Base-by-base conservation (phyloP, 768 basidiomycete genomes). In the Kwoniella sp. region DNA sequence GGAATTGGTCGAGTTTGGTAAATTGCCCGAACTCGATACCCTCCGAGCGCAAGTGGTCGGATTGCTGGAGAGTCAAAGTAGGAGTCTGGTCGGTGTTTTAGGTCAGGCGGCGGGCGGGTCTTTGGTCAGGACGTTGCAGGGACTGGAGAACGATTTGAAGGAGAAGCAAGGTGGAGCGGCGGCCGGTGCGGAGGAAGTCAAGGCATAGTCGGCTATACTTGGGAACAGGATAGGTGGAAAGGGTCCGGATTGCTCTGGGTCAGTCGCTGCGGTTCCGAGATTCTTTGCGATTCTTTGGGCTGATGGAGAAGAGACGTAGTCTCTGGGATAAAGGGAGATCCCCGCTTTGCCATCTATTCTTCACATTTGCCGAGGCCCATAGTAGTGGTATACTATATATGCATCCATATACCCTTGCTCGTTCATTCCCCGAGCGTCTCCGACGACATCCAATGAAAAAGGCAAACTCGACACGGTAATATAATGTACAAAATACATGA, bases 31-130 rank as follows among this genome's bases (percentile, higher is more conserved):
- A 50, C 80, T 95, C 73, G 89, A 90, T 41, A 88, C 86, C 1
- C 80, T 96, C 66, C 82, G 89, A 58, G 88, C 88, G 20, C 92
- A 95, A 80, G 85, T 97, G 61, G 89, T 94, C 15, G 93, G 93
- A 8, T 67, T 96, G 81, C 78, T 97, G 66, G 88, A 88, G 63
- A 84, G 87, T 15, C 91, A 91, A 50, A 88, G 86, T 12, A 83
- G 86, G 66, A 89, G 91, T 79, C 83, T 94, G 53, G 86, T 89
- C 2, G 87, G 86, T 53, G 85, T 90, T 48, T 78, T 92, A 63
- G 85, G 84, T 62, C 86, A 88, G 76, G 88, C 89, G 45, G 84
- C 85, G 54, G 90, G 90, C 48, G 89, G 87, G 34, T 85, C 83
- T 66, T 76, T 90, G 76, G 86, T 88, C 61, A 82, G 90, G 83